Conservation (phyloP, 1,284 basidiomycete genomes). For the Ustilago crameri region DNA sequence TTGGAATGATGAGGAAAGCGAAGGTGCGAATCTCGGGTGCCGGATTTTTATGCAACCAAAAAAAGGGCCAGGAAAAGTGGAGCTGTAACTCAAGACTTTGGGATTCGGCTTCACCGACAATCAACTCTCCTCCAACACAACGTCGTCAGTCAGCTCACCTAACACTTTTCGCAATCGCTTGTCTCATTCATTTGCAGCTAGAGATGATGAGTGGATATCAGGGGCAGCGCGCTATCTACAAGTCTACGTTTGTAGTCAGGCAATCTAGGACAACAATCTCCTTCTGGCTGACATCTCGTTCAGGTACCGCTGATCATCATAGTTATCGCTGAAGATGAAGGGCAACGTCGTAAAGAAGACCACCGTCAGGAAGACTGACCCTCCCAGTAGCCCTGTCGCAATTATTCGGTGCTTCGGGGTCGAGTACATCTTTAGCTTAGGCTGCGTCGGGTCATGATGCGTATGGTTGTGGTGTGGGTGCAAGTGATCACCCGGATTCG, state of each 20-base stretch:
- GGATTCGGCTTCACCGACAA: too few relatives aligned
- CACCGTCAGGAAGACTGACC: constrained; percentile 31
- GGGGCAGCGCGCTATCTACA: neutral
- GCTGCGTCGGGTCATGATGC: constrained; percentile 10
- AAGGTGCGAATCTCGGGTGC: constrained; percentile 13
- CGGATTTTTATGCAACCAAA: constrained; percentile 12
- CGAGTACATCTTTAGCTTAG: constrained; percentile 36
- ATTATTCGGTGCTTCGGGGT: constrained; percentile 51
- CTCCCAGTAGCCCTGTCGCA: constrained; percentile 39
- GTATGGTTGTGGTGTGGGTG: constrained; percentile 11
- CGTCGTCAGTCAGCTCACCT: neutral
- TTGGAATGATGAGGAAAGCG: constrained; percentile 4
- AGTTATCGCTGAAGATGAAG: constrained; percentile 31
- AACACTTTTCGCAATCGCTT: neutral
- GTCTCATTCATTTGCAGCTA: too few relatives aligned
- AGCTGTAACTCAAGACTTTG: neutral
- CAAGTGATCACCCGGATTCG: constrained; percentile 50
- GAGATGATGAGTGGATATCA: neutral
- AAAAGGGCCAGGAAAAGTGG: constrained; percentile 4
- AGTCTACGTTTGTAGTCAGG: neutral
- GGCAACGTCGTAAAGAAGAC: constrained; percentile 40
- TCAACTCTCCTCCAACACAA: too few relatives aligned
- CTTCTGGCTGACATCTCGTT: constrained; percentile 30
- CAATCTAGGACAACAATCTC: constrained; percentile 17
- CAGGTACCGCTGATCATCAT: constrained; percentile 24